Base-by-base conservation (phyloP, 2,329 filamentous ascomycete genomes). In the Diplodia intermedia region DNA sequence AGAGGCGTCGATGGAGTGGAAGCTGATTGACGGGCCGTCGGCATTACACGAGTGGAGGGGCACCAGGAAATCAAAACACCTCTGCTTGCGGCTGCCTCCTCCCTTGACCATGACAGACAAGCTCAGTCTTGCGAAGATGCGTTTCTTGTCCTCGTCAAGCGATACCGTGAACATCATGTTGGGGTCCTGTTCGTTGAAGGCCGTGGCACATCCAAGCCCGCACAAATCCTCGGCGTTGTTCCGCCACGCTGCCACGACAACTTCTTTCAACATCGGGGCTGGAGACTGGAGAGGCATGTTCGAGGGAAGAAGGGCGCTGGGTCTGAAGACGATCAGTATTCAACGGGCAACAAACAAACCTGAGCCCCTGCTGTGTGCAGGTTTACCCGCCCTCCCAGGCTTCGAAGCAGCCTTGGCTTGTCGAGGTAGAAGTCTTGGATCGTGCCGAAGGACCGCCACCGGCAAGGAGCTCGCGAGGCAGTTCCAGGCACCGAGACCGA, bases 301-400 rank as follows among this genome's bases (percentile, higher is more conserved):
- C 5, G 12, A 11, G 2, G 7, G 31, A 5, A 7, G 15, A 15
- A 53, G n/a, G 15, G 14, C 8, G 47, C 31, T 11, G 40, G 7
- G 18, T 6, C 31, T 65, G 2, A 3, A 18, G 31, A 18, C 33
- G 38, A 33, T 26, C 7, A 20, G 26, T 23, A 65, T 14, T 65
- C 20, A 55, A 12, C 56, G 47, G 47, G 23, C 38, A 31, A 31
- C 26, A 4, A 47, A 47, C 62, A 52, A 65, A 65, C 62, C 62
- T 26, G 31, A 43, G n/a, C 62, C 62, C 50, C 49, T 31, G 49
- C 49, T 14, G 15, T 31, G 1, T 36, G 62, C 62, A 55, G 62
- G 62, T 26, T 47, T 47, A 18, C 62, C 62, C 62, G 26, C 62
- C 62, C 62, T n/a, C 62, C 62, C 62, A 65, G 62, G 62, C 62